phyloP scores from a whole-genome alignment of 2,329 filamentous ascomycete species.

The Curvularia verruculosa region DNA sequence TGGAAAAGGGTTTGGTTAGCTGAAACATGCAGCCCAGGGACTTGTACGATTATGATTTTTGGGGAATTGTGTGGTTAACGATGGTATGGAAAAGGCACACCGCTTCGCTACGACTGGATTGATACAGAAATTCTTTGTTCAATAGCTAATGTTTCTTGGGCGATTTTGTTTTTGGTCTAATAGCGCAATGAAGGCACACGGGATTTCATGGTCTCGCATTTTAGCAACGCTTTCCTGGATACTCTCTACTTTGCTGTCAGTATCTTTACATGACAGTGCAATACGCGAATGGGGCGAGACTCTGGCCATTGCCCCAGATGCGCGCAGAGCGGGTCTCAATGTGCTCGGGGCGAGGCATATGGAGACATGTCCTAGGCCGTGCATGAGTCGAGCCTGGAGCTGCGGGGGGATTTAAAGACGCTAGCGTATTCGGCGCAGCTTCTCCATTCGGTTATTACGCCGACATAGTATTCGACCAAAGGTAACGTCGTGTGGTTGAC shows the following conservation, averaged over 20 bases:
- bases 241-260: background rate
- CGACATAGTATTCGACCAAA: slow-evolving; percentile 1
- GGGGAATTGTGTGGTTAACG: background rate
- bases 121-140: background rate
- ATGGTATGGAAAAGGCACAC: background rate
- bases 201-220: background rate
- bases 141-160: background rate
- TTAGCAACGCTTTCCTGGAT: background rate
- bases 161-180: background rate
- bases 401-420: background rate
- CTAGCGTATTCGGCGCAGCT: slow-evolving; percentile 1
- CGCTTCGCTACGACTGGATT: background rate
- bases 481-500: background rate
- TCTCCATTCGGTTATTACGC: background rate
- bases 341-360: background rate
- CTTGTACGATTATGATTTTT: slow-evolving; percentile 2
- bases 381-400: background rate
- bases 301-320: background rate
- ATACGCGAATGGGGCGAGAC: background rate
- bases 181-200: background rate
- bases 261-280: background rate
- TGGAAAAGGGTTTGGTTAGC: background rate
- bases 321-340: background rate
- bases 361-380: background rate
- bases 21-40: background rate